Evolutionary conservation across 108 stramenopile species (phyloP).

Genomic region (Stephanodiscus triporus): DNA sequence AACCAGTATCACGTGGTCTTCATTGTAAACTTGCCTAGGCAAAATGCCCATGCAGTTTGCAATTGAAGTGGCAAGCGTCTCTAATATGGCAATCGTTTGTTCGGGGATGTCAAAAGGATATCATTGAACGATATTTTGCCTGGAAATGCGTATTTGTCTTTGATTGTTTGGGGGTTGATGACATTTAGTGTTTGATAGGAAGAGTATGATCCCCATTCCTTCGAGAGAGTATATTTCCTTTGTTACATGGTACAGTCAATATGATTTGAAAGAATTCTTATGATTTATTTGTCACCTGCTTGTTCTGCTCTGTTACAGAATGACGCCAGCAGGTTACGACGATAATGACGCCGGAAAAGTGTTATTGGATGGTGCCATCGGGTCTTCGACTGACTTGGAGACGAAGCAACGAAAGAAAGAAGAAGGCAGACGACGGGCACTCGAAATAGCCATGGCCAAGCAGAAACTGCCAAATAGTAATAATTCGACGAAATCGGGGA

Average conservation of each 20-base stretch:
- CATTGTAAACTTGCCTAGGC: conserved; percentile 14
- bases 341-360: background rate
- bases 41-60: conserved; percentile 11
- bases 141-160: conserved; percentile 22
- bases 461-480: conserved; percentile 8
- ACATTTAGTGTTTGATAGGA: conserved; percentile 58
- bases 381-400: conserved; percentile 1
- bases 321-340: background rate
- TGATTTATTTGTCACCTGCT: background rate
- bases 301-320: background rate
- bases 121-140: background rate
- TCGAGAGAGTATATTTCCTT: too few species aligned
- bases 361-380: background rate
- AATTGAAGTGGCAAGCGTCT: conserved; percentile 20
- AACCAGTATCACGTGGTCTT: conserved; percentile 11
- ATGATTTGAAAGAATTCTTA: background rate
- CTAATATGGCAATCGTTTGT: background rate
- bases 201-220: conserved; percentile 50
- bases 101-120: conserved; percentile 16
- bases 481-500: background rate
- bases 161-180: conserved; percentile 44
- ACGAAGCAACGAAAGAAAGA: conserved; percentile 38
- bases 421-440: conserved; percentile 29
- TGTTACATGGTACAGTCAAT: background rate
- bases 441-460: conserved; percentile 30